Evolutionary conservation across 306 rosid genomes (phyloP), one percentile per base, ranked within the genome.

Genomic region (Cucumis hystrix): DNA sequence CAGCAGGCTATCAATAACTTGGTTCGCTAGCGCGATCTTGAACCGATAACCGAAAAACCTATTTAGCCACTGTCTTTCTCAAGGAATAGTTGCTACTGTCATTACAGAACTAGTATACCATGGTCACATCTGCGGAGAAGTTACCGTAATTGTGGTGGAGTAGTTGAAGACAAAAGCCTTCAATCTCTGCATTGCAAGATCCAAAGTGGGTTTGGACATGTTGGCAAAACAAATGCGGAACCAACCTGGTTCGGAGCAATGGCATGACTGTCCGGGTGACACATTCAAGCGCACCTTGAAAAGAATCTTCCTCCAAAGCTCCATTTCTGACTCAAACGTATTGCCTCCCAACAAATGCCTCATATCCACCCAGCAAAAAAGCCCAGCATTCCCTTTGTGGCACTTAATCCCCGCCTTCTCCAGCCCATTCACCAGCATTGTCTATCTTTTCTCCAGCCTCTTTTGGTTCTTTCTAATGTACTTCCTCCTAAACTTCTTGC

Each of bases 231-330:
- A 75, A 25, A 75, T 56, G 0, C 78, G 78, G 8, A 75, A 75
- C 78, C 78, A 75, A 37, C 78, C 78, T 15, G 78, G 78, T 39
- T 75, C 78, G 6, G 78, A 75, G 55, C 78, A 75, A 39, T 75
- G 78, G 21, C 78, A 75, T 6, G 78, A 75, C 40, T 39, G 63
- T 57, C 78, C 68, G 54, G 68, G 78, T 49, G 78, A 75, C 17
- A 75, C 67, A 11, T 75, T 75, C 23, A 75, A 39, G 54, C 67
- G 7, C n/a, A 75, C 67, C 54, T 75, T 68, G 55, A 37, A 75
- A 10, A 75, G 55, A 57, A 75, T 75, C 67, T 75, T 75, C 56
- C 30, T 75, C 78, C 78, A 75, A 11, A 75, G 78, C 78, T 75
- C 78, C 78, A 75, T 56, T 39, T 75, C 78, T 1, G 78, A 20